Base-by-base conservation (phyloP, 176 grass and related monocot genomes). In the Raddia distichophylla region DNA sequence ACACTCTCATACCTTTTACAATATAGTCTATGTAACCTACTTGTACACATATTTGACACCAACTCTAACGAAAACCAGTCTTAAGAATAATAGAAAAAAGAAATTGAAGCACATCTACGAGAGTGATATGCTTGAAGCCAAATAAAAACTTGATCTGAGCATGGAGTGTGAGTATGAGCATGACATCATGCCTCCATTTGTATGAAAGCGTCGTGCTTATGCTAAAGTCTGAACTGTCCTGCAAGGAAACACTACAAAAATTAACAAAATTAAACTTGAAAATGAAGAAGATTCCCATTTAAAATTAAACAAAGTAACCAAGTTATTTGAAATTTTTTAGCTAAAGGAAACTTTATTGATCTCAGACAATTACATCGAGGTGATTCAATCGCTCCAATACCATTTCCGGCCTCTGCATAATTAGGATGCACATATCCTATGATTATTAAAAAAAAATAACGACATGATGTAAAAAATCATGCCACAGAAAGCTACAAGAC, bases 161-260 rank as follows among this genome's bases (percentile, higher is more conserved):
- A 76, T 32, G 19, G 57, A 45, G 11, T 16, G 44, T 59, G 6
- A 60, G 12, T 64, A 76, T 80, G 7, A 77, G 59, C 44, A 77
- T 47, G 59, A 40, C 37, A 40, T 40, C 37, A 40, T 40, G 37
- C 37, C 1, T 40, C 2, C 37, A 40, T 40, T 63, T 33, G 19
- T 13, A 17, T 76, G 61, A 12, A 10, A 0, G 1, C 57, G 48
- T 22, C 40, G 1, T 5, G 12, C 0, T 17, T 10, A 20, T 14
- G 12, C 3, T 76, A 6, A 62, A 62, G 8, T 61, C 8, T 62
- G 48, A 15, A 71, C 13, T 62, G 33, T 49, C 12, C 58, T 49
- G 63, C 3, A 43, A 49, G 44, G 57, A 50, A 63, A 50, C 15
- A 50, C 14, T 3, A 18, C 9, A 48, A 77, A 76, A 76, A 77